Conservation (phyloP, 1,284 basidiomycete species). For the Ceratobasidium sp. region DNA sequence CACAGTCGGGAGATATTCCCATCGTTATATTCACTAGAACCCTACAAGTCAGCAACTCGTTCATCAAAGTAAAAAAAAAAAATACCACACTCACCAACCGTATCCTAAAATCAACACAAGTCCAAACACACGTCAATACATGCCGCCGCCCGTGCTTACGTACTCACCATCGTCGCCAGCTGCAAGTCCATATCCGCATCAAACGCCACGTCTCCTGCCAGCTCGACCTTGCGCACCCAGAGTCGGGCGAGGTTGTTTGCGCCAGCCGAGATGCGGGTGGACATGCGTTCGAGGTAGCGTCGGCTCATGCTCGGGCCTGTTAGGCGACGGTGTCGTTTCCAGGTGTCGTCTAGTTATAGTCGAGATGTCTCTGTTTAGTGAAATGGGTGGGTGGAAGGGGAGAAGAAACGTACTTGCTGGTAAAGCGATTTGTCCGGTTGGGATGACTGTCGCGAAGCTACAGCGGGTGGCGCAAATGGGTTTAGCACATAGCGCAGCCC, state of each 20-base stretch:
- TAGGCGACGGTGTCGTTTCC: conserved; percentile 35
- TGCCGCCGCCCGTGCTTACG: not conserved
- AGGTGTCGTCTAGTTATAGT: conserved; percentile 18
- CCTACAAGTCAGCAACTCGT: not conserved
- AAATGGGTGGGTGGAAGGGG: not conserved
- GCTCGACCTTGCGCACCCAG: not conserved
- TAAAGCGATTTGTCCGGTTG: conserved; percentile 21
- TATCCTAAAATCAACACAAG: not conserved
- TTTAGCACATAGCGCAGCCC: not conserved
- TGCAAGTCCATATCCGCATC: conserved; percentile 22
- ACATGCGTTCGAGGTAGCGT: conserved; percentile 30
- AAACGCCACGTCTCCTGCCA: conserved; percentile 15
- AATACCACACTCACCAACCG: conserved; percentile 9
- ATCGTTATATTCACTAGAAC: conserved; percentile 23
- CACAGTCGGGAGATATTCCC: conserved; percentile 2
- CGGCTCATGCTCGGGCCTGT: conserved; percentile 36
- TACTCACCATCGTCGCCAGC: conserved; percentile 35
- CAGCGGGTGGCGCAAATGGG: not conserved
- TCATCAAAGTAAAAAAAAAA: not conserved
- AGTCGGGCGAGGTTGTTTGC: conserved; percentile 13
- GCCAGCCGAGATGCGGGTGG: conserved; percentile 12
- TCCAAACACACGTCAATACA: not conserved
- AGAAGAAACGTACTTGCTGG: conserved; percentile 20
- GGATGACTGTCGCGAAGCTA: conserved; percentile 32
- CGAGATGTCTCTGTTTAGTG: not conserved